Evolutionary conservation across 306 rosid species (phyloP), one percentile per base, ranked within the genome.

Genomic region (Lithocarpus polystachyus): DNA sequence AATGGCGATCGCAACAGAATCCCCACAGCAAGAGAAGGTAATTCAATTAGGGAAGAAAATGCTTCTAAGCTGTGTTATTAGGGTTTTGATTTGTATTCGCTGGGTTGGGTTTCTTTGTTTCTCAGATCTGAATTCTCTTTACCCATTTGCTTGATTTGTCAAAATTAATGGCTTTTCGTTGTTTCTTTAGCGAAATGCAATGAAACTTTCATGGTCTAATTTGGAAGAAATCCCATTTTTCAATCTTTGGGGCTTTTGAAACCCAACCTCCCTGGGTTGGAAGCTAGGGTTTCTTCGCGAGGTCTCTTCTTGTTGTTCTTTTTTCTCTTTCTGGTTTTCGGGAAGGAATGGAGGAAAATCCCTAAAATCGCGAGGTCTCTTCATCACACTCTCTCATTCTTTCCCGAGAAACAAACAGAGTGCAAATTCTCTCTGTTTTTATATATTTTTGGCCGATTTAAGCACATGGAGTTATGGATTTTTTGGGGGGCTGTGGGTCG

Each of bases 1-100:
- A 74, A 95, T 96, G 99, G 96, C 96, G 81, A 87, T 91, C 67
- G 91, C 92, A 45, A 64, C 94, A 45, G 99, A 96, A 84, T 82
- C 77, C 28, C 97, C 86, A 48, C 56, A 82, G n/a, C 94, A 82
- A 67, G 84, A 89, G 79, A 88, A 89, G 98, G 99, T 91, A 72
- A 59, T 20, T 9, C 18, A 12, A 15, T 19, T 28, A 5, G 56
- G 28, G 6, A 45, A 5, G 17, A 35, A 10, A 45, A 8, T 12
- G 64, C 28, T 10, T 48, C 12, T 24, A 2, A 51, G 52, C 4
- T 68, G 14, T 10, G 53, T 48, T 48, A 3, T 48, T 48, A 4
- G 33, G 12, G 22, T 33, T 23, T 14, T 48, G 11, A 64, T 67
- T 56, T 11, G 35, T 73, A 48, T 11, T 22, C 6, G 3, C 55